phyloP scores from a whole-genome alignment of 768 basidiomycete genomes.

The Suillus luteus region DNA sequence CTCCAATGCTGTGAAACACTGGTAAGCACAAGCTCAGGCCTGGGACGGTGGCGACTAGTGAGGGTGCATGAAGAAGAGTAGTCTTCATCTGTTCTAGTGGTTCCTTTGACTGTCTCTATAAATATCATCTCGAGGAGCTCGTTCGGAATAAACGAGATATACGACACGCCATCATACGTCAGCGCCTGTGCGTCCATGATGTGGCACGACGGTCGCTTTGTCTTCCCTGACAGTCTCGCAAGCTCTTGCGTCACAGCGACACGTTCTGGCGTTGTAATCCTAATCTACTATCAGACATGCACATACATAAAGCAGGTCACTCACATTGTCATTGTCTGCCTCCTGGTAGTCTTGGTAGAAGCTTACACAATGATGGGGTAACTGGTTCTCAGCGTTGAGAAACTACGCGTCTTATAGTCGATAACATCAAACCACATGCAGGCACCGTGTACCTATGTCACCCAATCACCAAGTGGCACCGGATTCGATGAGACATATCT shows the following conservation, averaged over 20 bases:
- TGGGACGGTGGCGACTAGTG: constrained; percentile 1
- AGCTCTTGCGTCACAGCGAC: constrained; percentile 19
- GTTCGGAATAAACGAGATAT: constrained; percentile 26
- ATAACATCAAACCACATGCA: constrained; percentile 1
- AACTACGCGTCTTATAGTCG: constrained; percentile 1
- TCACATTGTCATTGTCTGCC: not conserved
- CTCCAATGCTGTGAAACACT: constrained; percentile 48
- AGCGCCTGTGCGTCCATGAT: constrained; percentile 24
- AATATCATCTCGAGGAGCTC: constrained; percentile 32
- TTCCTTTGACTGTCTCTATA: constrained; percentile 17
- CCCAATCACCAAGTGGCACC: constrained; percentile 5
- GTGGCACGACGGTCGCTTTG: constrained; percentile 19
- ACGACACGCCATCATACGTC: constrained; percentile 7
- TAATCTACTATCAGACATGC: not conserved
- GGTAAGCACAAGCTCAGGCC: constrained; percentile 39
- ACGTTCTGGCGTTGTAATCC: constrained; percentile 10
- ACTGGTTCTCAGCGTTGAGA: constrained; percentile 4
- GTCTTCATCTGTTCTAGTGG: constrained; percentile 9
- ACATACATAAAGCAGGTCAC: not conserved
- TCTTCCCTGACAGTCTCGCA: constrained; percentile 20
- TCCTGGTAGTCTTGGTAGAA: not conserved
- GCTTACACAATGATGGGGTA: not conserved
- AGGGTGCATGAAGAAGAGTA: constrained; percentile 6
- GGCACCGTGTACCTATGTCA: not conserved
- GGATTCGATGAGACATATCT: constrained; percentile 6